Conservation (phyloP, 192 early-diverging fungal species). For the Paraglomus occultum region DNA sequence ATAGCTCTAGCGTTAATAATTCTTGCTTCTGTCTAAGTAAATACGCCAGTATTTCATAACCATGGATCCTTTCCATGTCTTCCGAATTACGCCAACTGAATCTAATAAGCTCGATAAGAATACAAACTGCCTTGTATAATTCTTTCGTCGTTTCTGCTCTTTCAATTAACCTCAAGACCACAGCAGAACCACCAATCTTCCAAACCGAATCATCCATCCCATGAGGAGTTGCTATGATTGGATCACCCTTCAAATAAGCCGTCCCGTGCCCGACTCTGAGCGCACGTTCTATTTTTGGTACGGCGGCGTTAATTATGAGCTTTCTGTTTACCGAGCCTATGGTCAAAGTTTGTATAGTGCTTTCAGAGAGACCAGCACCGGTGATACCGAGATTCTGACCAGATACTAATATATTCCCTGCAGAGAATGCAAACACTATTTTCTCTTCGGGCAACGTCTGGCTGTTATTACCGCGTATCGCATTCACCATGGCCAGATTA, state of each 20-base stretch:
- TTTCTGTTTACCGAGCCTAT: constrained; percentile 24
- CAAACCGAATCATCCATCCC: constrained; percentile 65
- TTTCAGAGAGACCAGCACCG: constrained; percentile 32
- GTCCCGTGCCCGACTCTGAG: constrained; percentile 38
- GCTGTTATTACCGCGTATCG: constrained; percentile 50
- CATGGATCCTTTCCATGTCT: constrained; percentile 67
- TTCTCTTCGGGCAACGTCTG: constrained; percentile 60
- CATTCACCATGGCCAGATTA: constrained; percentile 51
- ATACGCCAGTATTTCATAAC: constrained; percentile 64
- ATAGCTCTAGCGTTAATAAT: constrained; percentile 51
- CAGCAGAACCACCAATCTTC: constrained; percentile 69
- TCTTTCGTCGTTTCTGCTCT: constrained; percentile 48
- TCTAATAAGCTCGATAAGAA: constrained; percentile 59
- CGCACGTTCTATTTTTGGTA: constrained; percentile 53
- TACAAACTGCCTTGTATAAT: constrained; percentile 49
- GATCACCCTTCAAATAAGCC: constrained; percentile 52
- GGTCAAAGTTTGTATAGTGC: constrained; percentile 32
- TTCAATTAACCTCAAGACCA: constrained; percentile 61
- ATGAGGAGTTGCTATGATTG: constrained; percentile 54
- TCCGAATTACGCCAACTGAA: constrained; percentile 69
- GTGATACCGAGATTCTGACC: constrained; percentile 38
- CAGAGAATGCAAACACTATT: constrained; percentile 58
- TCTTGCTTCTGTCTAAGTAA: constrained; percentile 64
- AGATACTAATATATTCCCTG: constrained; percentile 46
- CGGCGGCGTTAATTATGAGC: constrained; percentile 51